Conservation (phyloP, 2,329 filamentous ascomycete genomes). For the Arthrobotrys megalospora region DNA sequence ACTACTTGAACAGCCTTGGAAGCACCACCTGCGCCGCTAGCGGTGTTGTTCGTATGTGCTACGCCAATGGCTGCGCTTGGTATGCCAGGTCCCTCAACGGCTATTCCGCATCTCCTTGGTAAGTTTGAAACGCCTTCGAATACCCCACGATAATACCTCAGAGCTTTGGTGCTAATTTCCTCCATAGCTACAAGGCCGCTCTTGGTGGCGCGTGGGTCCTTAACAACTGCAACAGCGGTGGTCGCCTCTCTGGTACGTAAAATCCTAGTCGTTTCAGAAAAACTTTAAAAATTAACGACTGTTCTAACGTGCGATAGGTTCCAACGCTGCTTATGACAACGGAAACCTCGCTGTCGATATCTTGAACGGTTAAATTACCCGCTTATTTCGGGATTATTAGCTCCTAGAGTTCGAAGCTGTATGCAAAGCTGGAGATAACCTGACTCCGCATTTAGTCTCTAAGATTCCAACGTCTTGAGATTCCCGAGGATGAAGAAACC, state of each 20-base stretch:
- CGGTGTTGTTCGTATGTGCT: constrained; percentile 16
- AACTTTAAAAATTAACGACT: neutral
- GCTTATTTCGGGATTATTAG: neutral
- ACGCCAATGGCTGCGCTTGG: constrained; percentile 11
- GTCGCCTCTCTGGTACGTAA: constrained; percentile 29
- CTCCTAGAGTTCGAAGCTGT: neutral
- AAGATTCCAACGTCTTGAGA: neutral
- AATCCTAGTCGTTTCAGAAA: neutral
- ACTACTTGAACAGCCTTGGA: constrained; percentile 32
- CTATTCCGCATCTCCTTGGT: constrained; percentile 24
- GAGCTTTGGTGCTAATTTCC: neutral
- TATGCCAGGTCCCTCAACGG: constrained; percentile 15
- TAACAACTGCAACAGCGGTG: constrained; percentile 24
- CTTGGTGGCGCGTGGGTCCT: constrained; percentile 39
- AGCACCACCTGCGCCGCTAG: constrained; percentile 12
- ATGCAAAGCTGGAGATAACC: neutral
- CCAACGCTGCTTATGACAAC: constrained; percentile 36
- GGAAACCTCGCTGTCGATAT: constrained; percentile 37
- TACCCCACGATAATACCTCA: neutral
- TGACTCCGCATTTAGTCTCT: neutral
- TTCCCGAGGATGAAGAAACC: neutral
- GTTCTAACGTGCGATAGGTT: constrained; percentile 6
- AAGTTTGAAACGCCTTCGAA: neutral
- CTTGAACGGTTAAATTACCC: constrained; percentile 4
- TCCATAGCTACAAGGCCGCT: constrained; percentile 19